These are phyloP conservation scores for Fomitopsis betulina DNA, from an alignment of 1,284 basidiomycete species.

Conservation along the genomic window DNA sequence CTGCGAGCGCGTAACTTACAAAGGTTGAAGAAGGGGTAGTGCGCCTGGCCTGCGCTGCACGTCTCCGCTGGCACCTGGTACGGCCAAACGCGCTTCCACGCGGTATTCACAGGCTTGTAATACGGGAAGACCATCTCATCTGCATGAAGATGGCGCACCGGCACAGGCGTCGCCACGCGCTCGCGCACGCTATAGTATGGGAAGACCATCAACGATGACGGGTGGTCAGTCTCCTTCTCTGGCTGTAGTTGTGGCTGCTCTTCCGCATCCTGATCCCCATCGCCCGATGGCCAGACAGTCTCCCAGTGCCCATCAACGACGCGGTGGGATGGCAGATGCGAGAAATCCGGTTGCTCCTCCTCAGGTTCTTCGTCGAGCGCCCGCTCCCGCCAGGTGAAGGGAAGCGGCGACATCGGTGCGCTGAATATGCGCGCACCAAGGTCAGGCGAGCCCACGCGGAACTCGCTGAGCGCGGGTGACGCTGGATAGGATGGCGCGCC, in stretches of 20 bases:
- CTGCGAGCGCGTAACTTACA: slow-evolving; percentile 17
- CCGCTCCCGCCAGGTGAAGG: slow-evolving; percentile 7
- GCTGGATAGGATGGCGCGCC: slow-evolving; percentile 40
- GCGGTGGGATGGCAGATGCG: not conserved
- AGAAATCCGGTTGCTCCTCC: not conserved
- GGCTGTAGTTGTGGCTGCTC: not conserved
- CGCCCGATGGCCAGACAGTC: slow-evolving; percentile 5
- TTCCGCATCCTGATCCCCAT: not conserved
- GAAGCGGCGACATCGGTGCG: slow-evolving; percentile 10
- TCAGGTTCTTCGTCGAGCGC: not conserved
- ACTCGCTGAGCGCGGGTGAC: slow-evolving; percentile 32
- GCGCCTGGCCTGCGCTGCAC: not conserved
- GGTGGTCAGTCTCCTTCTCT: not conserved
- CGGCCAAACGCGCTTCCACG: slow-evolving; percentile 17
- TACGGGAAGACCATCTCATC: slow-evolving; percentile 19
- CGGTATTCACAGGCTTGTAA: slow-evolving; percentile 12
- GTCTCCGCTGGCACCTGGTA: slow-evolving; percentile 1
- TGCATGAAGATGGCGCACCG: not conserved
- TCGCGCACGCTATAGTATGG: not conserved
- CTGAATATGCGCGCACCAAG: slow-evolving; percentile 16
- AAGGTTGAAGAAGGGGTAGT: slow-evolving; percentile 25
- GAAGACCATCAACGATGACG: not conserved
- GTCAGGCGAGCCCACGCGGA: slow-evolving; percentile 17
- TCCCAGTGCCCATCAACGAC: not conserved
- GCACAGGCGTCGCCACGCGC: not conserved